Percentiles rank a stretch among this genome's conserved stretches.
phyloP scores from a whole-genome alignment of 352 stramenopile species.

The Globisporangium megalacanthum region DNA sequence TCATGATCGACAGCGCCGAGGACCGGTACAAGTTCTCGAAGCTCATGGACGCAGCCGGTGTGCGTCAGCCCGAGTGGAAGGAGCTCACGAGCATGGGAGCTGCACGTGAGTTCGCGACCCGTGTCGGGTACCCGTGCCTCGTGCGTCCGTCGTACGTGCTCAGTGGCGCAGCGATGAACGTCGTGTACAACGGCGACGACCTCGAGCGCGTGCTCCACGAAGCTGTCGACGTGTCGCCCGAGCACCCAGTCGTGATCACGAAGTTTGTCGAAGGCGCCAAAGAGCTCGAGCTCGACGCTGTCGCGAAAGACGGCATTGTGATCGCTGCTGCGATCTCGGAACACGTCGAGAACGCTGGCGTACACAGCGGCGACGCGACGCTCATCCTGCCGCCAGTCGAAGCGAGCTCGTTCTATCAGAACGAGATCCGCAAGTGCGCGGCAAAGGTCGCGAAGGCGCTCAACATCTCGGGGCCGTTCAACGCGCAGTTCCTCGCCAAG shows the following conservation, averaged over 20 bases:
- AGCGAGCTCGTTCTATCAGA: conserved; percentile 57
- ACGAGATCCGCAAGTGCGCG: conserved; percentile 46
- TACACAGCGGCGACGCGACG: conserved; percentile 91
- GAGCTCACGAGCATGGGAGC: conserved; percentile 88
- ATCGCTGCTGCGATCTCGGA: conserved; percentile 90
- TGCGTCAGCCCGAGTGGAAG: conserved; percentile 72
- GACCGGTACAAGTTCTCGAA: conserved; percentile 94
- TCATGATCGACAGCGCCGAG: conserved; percentile 96
- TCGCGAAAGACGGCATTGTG: conserved; percentile 84
- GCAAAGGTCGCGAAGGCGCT: conserved; percentile 91
- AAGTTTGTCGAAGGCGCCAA: conserved; percentile 94
- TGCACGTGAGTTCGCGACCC: conserved; percentile 90
- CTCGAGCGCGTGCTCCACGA: conserved; percentile 85
- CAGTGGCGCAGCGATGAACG: conserved; percentile 97
- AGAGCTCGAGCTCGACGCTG: conserved; percentile 93
- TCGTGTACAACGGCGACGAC: conserved; percentile 92
- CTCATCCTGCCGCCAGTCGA: conserved; percentile 86
- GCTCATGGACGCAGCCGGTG: conserved; percentile 94
- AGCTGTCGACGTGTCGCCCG: conserved; percentile 91
- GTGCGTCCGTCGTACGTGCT: conserved; percentile 98
- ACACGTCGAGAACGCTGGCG: conserved; percentile 93
- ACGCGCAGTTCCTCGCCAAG: conserved; percentile 96
- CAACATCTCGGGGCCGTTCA: conserved; percentile 95
- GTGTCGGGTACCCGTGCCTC: conserved; percentile 95
- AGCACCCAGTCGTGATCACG: conserved; percentile 97